Base-by-base conservation (phyloP, 495 filamentous ascomycete species). In the Talaromyces wortmannii region DNA sequence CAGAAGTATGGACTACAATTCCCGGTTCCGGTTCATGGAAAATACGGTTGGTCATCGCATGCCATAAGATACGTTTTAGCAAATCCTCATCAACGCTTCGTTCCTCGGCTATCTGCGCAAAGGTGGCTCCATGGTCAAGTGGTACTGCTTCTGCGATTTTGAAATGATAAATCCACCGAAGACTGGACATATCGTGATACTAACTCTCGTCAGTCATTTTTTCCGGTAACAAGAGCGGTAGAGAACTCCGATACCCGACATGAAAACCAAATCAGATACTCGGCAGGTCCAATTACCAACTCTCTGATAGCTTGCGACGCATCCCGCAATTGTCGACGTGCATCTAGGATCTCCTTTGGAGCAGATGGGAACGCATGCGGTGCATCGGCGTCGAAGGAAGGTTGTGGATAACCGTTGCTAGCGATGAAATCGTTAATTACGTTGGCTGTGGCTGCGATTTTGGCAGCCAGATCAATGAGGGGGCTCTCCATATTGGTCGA, bases 31-130 rank as follows among this genome's bases (percentile, higher is more conserved):
- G 70, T 50, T 83, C 80, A 31, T 64, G 59, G 68, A 84, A 83
- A 52, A 83, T 75, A n/a, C 67, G 66, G 54, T 80, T 77, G 47
- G 75, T 80, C 68, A 82, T 81, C 45, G 74, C 77, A 51, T 80
- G 67, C 5, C 79, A 77, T 18, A 83, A 57, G 11, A 80, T 43
- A 29, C 79, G 75, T 23, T 72, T 67, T 12, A 81, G 59, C 55
- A 75, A 73, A 59, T 67, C 61, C 40, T 76, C 63, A 51, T 76
- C 73, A 7, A 80, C 59, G 1, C 65, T 53, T 0, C 67, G 71
- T 50, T 67, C 66, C 47, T 58, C 31, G n/a, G 76, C 62, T 5
- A 82, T 70, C 47, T 74, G 62, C 13, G 61, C 45, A 48, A 75
- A 74, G 7, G 67, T 64, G 48, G 73, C 73, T 13, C 72, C 67